Base-by-base conservation (phyloP, 192 early-diverging fungal genomes). In the Kickxella alabastrina region DNA sequence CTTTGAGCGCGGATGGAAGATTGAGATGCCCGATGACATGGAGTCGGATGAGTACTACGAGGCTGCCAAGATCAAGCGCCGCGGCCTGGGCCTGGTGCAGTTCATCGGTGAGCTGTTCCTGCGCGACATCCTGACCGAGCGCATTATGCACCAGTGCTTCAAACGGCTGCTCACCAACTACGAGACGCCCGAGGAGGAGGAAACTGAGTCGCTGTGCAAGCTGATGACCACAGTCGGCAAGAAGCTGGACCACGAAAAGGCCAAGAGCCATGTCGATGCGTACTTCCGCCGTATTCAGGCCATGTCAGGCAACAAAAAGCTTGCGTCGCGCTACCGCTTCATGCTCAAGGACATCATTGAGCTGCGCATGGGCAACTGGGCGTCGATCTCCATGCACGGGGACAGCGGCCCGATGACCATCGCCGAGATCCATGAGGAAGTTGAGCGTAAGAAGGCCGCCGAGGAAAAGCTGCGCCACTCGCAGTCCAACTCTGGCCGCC, bases 71-170 rank as follows among this genome's bases (percentile, higher is more conserved):
- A 83, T 91, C 42, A 97, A 99, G 85, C 88, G 95, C 49, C 87
- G 89, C 21, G 90, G 89, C 21, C 86, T 99, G 42, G 94, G 94
- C 49, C 83, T 98, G 65, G 87, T 94, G 13, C 71, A 81, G 36
- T 96, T 98, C 61, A 93, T 99, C 52, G 92, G 97, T 54, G 92
- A 98, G 70, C 82, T 99, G 38, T 99, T 92, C 84, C 87, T 91
- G 67, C 66, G 87, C 36, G 68, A 78, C 31, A 89, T 99, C 78
- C 80, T 99, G 59, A 90, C 92, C 5, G 87, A 92, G 54, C 89
- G 89, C 75, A 93, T 99, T 43, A 98, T 99, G 84, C 89, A 93
- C 61, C 79, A 82, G 58, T 99, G 96, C 66, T 78, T 99, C 54
- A 79, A 79, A 44, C 83, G 85, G 41, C 83, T 99, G 49, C 72